Percentiles rank a stretch among this genome's conserved stretches.
These are phyloP conservation scores for Xanthoconium separans DNA, from an alignment of 1,284 basidiomycete genomes.

Conservation along the genomic window DNA sequence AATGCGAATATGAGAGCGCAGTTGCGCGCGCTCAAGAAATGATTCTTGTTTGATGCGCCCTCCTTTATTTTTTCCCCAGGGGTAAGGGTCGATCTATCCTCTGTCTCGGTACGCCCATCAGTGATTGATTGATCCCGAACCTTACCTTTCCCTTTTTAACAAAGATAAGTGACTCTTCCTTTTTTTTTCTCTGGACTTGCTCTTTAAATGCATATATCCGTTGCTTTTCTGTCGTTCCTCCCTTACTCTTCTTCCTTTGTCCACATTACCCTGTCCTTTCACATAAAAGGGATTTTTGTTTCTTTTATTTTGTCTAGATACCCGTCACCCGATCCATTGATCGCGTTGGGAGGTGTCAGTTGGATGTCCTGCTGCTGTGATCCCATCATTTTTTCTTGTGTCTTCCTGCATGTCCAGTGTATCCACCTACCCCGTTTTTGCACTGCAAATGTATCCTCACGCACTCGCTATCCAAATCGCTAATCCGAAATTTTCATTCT, in stretches of 20 bases:
- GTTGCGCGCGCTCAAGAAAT: constrained; percentile 53
- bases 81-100: neutral
- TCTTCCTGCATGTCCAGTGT: constrained; percentile 16
- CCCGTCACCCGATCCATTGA: constrained; percentile 3
- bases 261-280: neutral
- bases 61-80: neutral
- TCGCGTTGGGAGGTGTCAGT: neutral
- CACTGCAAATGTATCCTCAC: constrained; percentile 24
- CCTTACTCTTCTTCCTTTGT: neutral
- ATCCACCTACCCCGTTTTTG: constrained; percentile 11
- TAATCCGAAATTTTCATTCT: neutral
- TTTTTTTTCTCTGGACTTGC: too few relatives aligned
- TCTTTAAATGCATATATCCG: neutral
- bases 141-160: neutral
- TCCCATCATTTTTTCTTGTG: constrained; percentile 4
- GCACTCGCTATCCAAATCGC: constrained; percentile 18
- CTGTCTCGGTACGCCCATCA: neutral
- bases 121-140: neutral
- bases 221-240: neutral
- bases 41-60: neutral
- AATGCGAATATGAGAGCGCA: constrained; percentile 69
- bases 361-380: constrained; percentile 1
- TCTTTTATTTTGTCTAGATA: constrained; percentile 8
- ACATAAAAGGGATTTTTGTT: constrained; percentile 1
- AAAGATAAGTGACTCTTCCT: neutral